Evolutionary conservation across 2,329 filamentous ascomycete species (phyloP).

Genomic region (Fusarium burgessii): DNA sequence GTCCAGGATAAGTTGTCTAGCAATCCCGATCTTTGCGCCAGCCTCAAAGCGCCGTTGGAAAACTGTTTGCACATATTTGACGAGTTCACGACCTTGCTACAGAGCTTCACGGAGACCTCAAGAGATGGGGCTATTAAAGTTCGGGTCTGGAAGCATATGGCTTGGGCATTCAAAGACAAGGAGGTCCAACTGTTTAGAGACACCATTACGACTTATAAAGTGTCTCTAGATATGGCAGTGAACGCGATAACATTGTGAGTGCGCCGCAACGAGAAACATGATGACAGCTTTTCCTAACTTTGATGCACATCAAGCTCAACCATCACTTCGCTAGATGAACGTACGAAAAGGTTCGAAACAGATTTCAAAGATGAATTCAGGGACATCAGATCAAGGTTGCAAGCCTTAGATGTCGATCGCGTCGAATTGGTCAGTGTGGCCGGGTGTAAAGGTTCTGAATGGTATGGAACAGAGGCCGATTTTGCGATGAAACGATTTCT

Average conservation of each 20-base stretch:
- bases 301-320: background rate
- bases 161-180: background rate
- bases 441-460: background rate
- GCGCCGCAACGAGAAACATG: background rate
- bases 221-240: rapidly evolving
- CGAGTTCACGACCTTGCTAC: background rate
- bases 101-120: background rate
- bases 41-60: background rate
- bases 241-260: background rate
- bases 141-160: background rate
- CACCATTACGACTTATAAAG: background rate
- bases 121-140: background rate
- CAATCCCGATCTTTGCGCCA: rapidly evolving
- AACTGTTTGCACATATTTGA: background rate
- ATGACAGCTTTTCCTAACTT: background rate
- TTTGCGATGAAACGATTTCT: background rate
- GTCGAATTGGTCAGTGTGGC: background rate
- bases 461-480: background rate
- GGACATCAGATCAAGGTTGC: background rate
- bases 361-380: background rate
- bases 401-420: background rate
- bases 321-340: background rate
- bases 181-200: background rate
- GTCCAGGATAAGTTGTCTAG: background rate
- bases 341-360: background rate